These are phyloP conservation scores for Oidiodendron maius DNA, from an alignment of 495 filamentous ascomycete species.

Conservation along the genomic window DNA sequence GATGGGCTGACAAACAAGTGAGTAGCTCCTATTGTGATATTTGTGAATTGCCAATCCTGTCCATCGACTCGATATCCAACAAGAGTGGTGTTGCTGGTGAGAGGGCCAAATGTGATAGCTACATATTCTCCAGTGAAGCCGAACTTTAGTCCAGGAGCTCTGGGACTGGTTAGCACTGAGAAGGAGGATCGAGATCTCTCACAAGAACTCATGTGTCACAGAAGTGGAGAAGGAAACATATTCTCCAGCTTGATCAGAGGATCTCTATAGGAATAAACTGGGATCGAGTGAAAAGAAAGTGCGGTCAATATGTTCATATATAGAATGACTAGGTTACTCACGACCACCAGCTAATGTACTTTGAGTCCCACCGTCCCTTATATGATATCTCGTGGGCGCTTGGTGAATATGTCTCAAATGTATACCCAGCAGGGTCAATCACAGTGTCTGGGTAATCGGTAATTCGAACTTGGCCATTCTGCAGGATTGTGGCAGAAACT, in stretches of 20 bases:
- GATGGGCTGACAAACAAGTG: conserved; percentile 50
- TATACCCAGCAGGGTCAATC: conserved; percentile 30
- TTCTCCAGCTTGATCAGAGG: neutral
- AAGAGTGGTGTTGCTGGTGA: conserved; percentile 49
- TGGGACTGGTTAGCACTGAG: conserved; percentile 10
- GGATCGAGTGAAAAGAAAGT: too few species aligned
- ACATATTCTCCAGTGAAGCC: conserved; percentile 59
- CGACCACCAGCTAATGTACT: conserved; percentile 62
- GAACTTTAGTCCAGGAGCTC: conserved; percentile 57
- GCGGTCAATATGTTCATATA: too few species aligned
- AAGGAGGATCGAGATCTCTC: neutral
- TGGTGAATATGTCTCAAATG: conserved; percentile 44
- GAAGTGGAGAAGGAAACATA: neutral
- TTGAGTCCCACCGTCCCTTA: conserved; percentile 64
- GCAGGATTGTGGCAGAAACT: conserved; percentile 44
- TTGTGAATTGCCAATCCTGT: conserved; percentile 63
- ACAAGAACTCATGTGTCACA: too few species aligned
- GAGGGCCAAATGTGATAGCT: conserved; percentile 56
- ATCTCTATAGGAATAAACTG: too few species aligned
- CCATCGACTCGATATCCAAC: conserved; percentile 58
- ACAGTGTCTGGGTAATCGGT: conserved; percentile 42
- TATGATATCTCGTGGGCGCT: conserved; percentile 58
- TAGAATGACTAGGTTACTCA: conserved; percentile 26
- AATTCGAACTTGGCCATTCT: conserved; percentile 53
- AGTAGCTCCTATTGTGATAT: conserved; percentile 54